phyloP scores from a whole-genome alignment of 192 early-diverging fungal genomes.

The Entomortierella beljakovae region DNA sequence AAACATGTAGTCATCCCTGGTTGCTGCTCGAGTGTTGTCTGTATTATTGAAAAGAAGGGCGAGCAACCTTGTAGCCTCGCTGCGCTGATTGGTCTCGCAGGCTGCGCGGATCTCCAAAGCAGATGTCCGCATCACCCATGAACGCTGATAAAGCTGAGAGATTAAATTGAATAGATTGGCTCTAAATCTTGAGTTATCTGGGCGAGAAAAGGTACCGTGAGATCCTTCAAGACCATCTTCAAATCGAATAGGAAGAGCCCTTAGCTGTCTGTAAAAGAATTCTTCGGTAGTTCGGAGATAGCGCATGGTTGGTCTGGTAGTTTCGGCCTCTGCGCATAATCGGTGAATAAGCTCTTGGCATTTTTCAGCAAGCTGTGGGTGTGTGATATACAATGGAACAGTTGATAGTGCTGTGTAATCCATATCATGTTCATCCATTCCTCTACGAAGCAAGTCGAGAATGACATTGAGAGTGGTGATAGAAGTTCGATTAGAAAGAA shows the following conservation, averaged over 20 bases:
- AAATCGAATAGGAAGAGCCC: slow-evolving; percentile 56
- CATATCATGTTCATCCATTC: slow-evolving; percentile 51
- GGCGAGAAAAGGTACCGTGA: slow-evolving; percentile 23
- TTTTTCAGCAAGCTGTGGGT: slow-evolving; percentile 86
- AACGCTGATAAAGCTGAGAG: slow-evolving; percentile 82
- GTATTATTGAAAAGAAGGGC: slow-evolving; percentile 51
- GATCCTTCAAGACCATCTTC: slow-evolving; percentile 26
- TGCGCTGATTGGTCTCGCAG: slow-evolving; percentile 48
- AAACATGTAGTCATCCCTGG: slow-evolving; percentile 48
- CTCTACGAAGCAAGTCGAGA: slow-evolving; percentile 67
- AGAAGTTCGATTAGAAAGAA: slow-evolving; percentile 40
- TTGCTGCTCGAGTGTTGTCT: slow-evolving; percentile 23
- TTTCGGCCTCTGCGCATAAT: slow-evolving; percentile 79
- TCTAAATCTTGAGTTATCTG: slow-evolving; percentile 28
- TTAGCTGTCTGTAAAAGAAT: slow-evolving; percentile 79
- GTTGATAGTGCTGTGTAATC: slow-evolving; percentile 38
- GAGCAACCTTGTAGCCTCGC: slow-evolving; percentile 48
- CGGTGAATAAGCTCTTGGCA: slow-evolving; percentile 90
- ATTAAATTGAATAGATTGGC: slow-evolving; percentile 50
- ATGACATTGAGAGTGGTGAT: slow-evolving; percentile 73
- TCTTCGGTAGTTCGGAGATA: slow-evolving; percentile 84
- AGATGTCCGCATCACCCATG: slow-evolving; percentile 90
- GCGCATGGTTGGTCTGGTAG: slow-evolving; percentile 76
- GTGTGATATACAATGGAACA: slow-evolving; percentile 67
- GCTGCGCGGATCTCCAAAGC: slow-evolving; percentile 87